Evolutionary conservation across 768 basidiomycete species (phyloP).

Genomic region (Boletus insuetus): DNA sequence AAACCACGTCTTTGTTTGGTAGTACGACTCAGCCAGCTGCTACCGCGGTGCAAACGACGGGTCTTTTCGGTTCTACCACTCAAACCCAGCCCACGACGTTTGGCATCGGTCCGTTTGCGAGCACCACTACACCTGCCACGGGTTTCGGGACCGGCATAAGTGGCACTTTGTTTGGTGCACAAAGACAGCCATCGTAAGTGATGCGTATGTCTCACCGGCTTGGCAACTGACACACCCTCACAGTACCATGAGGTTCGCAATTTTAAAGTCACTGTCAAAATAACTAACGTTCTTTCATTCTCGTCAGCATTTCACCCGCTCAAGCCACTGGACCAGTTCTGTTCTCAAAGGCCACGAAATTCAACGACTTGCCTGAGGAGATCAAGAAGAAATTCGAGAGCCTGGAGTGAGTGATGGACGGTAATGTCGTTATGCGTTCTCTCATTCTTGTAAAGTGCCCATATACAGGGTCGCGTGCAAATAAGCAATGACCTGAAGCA

Average conservation of each 20-base stretch:
- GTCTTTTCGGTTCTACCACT: slow-evolving; percentile 19
- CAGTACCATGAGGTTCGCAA: slow-evolving; percentile 29
- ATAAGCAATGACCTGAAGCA: slow-evolving; percentile 78
- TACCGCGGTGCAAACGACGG: slow-evolving; percentile 9
- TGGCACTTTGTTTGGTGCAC: slow-evolving; percentile 26
- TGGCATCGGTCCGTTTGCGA: slow-evolving; percentile 29
- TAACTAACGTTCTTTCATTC: slow-evolving; percentile 1
- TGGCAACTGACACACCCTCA: neutral
- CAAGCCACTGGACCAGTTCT: slow-evolving; percentile 27
- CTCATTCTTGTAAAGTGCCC: slow-evolving; percentile 41
- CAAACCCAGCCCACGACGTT: slow-evolving; percentile 18
- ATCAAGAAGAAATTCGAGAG: slow-evolving; percentile 60
- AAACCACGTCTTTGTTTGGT: slow-evolving; percentile 31
- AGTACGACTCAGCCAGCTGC: slow-evolving; percentile 14
- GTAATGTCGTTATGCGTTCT: neutral
- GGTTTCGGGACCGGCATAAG: slow-evolving; percentile 2
- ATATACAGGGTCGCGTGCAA: slow-evolving; percentile 76
- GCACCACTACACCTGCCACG: slow-evolving; percentile 5
- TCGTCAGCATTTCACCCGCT: slow-evolving; percentile 28
- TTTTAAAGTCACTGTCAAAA: neutral
- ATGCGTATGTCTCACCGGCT: neutral
- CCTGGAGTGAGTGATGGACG: slow-evolving; percentile 57
- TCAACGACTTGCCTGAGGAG: slow-evolving; percentile 77
- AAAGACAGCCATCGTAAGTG: slow-evolving; percentile 34
- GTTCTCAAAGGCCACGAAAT: slow-evolving; percentile 60